Evolutionary conservation across 129 eudicot genomes (phyloP).

Genomic region (Tagetes patula): DNA sequence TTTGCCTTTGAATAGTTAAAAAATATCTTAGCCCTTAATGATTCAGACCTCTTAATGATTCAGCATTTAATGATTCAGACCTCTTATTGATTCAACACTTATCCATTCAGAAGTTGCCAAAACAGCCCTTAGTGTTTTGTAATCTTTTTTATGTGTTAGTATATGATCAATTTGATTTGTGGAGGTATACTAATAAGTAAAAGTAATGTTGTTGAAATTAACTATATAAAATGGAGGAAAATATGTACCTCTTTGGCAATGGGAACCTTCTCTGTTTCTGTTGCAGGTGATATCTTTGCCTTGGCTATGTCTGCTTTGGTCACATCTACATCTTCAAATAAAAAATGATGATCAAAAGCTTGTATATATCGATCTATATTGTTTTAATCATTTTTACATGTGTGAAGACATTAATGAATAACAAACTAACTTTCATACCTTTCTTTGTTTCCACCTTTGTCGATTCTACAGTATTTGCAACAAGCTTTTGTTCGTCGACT

Average conservation of each 20-base stretch:
- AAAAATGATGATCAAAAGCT: not conserved
- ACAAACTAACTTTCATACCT: constrained; percentile 21
- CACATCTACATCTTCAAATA: constrained; percentile 20
- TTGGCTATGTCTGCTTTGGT: constrained; percentile 16
- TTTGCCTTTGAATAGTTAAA: too few species aligned
- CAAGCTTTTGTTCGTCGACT: constrained; percentile 18
- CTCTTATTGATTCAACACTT: too few species aligned
- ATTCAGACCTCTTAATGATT: too few species aligned
- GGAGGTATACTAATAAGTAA: constrained; percentile 3
- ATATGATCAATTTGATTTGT: constrained; percentile 7
- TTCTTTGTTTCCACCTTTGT: constrained; percentile 27
- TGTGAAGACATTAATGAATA: not conserved
- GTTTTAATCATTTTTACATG: constrained; percentile 12
- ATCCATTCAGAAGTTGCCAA: not conserved
- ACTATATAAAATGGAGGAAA: constrained; percentile 8
- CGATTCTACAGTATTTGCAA: constrained; percentile 13
- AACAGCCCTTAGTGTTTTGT: not conserved
- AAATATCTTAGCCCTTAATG: too few species aligned
- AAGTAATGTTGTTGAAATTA: constrained; percentile 4
- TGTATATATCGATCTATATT: not conserved
- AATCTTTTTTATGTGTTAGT: not conserved
- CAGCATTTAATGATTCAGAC: too few species aligned
- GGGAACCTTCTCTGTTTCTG: constrained; percentile 17
- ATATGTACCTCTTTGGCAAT: constrained; percentile 19
- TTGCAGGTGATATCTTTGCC: constrained; percentile 12